Base-by-base conservation (phyloP, 306 rosid genomes). In the Mimosa pudica region DNA sequence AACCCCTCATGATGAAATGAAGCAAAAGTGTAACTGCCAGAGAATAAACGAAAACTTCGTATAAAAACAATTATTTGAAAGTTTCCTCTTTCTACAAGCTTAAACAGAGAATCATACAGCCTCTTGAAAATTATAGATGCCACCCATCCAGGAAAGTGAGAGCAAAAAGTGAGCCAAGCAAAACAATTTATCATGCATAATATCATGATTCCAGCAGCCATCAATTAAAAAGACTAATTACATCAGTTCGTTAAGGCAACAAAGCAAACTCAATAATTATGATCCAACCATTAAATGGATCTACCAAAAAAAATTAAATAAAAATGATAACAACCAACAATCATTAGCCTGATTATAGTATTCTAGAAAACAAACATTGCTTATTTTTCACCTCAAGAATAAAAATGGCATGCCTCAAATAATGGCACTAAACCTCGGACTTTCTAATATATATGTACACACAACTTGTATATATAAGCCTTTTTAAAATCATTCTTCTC, bases 341-440 rank as follows among this genome's bases (percentile, higher is more conserved):
- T 18, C 54, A 36, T 13, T 46, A 18, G 17, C 49, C 54, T 36
- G 4, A n/a, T 75, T 9, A 30, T 20, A 13, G 71, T 3, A 24
- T 42, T 16, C 30, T 75, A 4, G 16, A 55, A 17, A 73, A 73
- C 41, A 51, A 73, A 30, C 4, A 24, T 18, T 46, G 42, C 11
- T 45, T 10, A 70, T 61, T 71, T 75, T 75, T 60, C 51, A 9
- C 51, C 7, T 61, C 70, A 11, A 75, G 57, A 74, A 55, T 64
- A 35, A 64, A 64, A 35, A 66, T 67, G 72, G 72, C 51, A 67
- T n/a, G 71, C 51, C 72, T 41, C 16, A 41, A 67, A 67, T 42
- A 67, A 67, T 30, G 30, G 41, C 38, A 10, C 67, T 30, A 30
- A 61, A 61, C 67, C 41, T 30, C 30, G 7, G 66, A 30, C 17